phyloP scores from a whole-genome alignment of 2,329 filamentous ascomycete genomes.

The Fusarium lyarnte region DNA sequence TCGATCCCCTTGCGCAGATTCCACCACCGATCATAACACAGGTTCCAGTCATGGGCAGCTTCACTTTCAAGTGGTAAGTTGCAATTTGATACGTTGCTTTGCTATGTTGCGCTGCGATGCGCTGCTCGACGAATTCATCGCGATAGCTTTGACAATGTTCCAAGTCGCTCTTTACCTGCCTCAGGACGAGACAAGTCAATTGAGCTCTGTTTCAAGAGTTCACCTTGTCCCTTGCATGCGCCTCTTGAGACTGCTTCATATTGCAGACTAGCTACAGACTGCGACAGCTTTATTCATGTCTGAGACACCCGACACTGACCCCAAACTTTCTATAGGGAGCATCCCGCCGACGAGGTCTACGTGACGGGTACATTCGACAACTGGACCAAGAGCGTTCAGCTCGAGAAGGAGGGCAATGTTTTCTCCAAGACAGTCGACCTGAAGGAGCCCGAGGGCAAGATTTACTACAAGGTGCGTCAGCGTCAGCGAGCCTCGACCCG shows the following conservation, averaged over 20 bases:
- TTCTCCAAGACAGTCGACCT: slow-evolving; percentile 87
- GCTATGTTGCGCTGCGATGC: slow-evolving; percentile 3
- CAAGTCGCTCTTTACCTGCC: slow-evolving; percentile 14
- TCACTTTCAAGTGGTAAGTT: slow-evolving; percentile 75
- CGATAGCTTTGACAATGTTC: neutral
- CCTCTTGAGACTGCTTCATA: slow-evolving; percentile 7
- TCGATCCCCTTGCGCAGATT: slow-evolving; percentile 20
- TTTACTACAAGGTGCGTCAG: slow-evolving; percentile 88
- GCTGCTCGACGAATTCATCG: slow-evolving; percentile 18
- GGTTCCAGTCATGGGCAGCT: slow-evolving; percentile 67
- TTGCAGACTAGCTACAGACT: slow-evolving; percentile 17
- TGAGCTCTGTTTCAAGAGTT: slow-evolving; percentile 26
- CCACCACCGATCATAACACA: slow-evolving; percentile 24
- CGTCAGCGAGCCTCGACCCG: slow-evolving; percentile 18
- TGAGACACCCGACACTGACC: slow-evolving; percentile 40
- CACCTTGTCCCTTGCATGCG: neutral
- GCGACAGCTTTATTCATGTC: slow-evolving; percentile 24
- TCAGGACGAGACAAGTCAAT: slow-evolving; percentile 13
- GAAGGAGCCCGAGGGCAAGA: slow-evolving; percentile 72
- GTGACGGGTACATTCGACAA: slow-evolving; percentile 96
- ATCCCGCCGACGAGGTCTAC: slow-evolving; percentile 85
- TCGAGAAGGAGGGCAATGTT: slow-evolving; percentile 76
- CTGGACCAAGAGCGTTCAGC: slow-evolving; percentile 87
- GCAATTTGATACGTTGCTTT: slow-evolving; percentile 2
- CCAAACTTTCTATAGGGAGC: slow-evolving; percentile 69